Conservation (phyloP, 2,329 filamentous ascomycete species). For the Knufia fluminis region DNA sequence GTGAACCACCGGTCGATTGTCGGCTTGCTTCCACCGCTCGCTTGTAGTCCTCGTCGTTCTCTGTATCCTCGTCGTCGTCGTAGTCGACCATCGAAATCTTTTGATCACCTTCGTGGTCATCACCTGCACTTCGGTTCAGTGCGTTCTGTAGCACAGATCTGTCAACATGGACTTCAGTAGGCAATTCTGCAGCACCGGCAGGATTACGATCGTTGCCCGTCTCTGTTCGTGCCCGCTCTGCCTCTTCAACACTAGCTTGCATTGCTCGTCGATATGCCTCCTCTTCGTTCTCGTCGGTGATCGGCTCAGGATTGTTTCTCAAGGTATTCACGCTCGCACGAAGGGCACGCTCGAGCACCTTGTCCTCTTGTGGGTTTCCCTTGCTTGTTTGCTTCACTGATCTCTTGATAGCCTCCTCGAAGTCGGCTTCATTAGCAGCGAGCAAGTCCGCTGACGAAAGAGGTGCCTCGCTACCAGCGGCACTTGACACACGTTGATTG, state of each 20-base stretch:
- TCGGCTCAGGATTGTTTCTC: slow-evolving; percentile 23
- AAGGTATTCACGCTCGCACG: slow-evolving; percentile 59
- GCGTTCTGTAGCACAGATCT: slow-evolving; percentile 32
- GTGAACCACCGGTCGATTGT: neutral
- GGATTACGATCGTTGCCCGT: slow-evolving; percentile 1
- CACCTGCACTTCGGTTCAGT: slow-evolving; percentile 36
- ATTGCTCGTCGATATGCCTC: slow-evolving; percentile 26
- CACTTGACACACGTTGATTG: slow-evolving; percentile 9
- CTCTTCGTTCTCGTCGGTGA: slow-evolving; percentile 22
- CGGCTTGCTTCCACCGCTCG: slow-evolving; percentile 29
- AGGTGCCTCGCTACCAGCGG: neutral
- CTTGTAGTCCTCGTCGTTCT: slow-evolving; percentile 30
- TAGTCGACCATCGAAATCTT: slow-evolving; percentile 13
- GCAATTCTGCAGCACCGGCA: slow-evolving; percentile 2
- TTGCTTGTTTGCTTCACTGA: slow-evolving; percentile 62
- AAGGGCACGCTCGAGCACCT: slow-evolving; percentile 62
- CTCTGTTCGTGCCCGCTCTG: slow-evolving; percentile 15
- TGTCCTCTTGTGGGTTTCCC: slow-evolving; percentile 61
- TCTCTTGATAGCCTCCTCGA: slow-evolving; percentile 62
- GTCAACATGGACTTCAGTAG: slow-evolving; percentile 27
- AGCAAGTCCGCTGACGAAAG: slow-evolving; percentile 9
- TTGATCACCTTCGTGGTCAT: slow-evolving; percentile 18
- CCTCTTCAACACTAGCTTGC: slow-evolving; percentile 20
- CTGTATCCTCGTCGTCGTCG: slow-evolving; percentile 25
- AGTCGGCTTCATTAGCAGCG: slow-evolving; percentile 38